A percentile compares a stretch with the other conserved stretches of the same genome.
These are phyloP conservation scores for Arbutus unedo DNA, from an alignment of 148 eudicot species.

Conservation along the genomic window DNA sequence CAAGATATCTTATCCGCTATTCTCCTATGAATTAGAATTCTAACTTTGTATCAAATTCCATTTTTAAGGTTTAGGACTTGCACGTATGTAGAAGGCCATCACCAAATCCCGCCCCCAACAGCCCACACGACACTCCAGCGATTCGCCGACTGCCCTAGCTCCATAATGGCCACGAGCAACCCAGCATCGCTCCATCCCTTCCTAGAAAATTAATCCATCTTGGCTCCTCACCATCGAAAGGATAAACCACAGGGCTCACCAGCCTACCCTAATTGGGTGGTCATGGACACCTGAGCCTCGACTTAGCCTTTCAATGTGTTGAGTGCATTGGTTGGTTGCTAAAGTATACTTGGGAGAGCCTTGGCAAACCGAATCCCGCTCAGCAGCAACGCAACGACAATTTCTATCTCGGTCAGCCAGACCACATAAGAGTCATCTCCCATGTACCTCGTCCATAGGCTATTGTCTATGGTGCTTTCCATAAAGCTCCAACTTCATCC, in stretches of 20 bases:
- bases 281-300: background rate
- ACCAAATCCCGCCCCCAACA: background rate
- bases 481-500: background rate
- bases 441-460: no score
- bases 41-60: background rate
- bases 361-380: background rate
- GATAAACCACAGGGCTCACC: background rate
- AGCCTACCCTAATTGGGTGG: background rate
- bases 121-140: background rate
- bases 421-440: no score
- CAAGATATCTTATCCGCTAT: background rate
- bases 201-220: background rate
- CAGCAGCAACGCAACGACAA: background rate
- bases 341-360: background rate
- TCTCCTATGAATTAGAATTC: background rate
- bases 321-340: background rate
- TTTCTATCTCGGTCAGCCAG: background rate
- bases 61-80: background rate
- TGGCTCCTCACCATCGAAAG: background rate
- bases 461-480: background rate
- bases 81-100: background rate
- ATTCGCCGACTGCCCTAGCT: background rate
- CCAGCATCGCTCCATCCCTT: background rate
- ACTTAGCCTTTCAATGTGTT: background rate
- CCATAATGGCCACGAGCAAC: background rate